Evolutionary conservation across 192 early-diverging fungal species (phyloP), one percentile per base, ranked within the genome.

Genomic region (Rhizophagus clarus): DNA sequence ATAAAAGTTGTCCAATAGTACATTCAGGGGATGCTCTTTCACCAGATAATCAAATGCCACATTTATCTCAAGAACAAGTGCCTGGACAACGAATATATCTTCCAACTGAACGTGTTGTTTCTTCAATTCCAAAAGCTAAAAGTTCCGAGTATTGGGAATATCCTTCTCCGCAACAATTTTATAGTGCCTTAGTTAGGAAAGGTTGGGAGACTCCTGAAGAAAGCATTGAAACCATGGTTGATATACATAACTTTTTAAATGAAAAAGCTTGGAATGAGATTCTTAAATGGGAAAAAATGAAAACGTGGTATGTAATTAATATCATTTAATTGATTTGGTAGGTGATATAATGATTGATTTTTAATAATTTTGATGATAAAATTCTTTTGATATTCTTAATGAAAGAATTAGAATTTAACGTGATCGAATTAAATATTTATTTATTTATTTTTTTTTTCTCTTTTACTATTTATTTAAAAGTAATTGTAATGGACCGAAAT

Each of bases 241-340:
- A 96, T 80, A 99, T 99, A 82, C 97, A 99, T 85, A 99, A 99
- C 82, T 97, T 96, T 78, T 88, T 99, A 81, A 99, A 99, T 82
- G 97, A 99, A 81, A 93, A 92, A 72, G 94, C 95, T 47, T 98
- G 97, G 97, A 85, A 91, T 51, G 96, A 99, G 84, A 94, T 99
- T 45, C 83, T 95, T 67, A 94, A 95, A 83, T 99, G 97, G 97
- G 97, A 99, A 81, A 79, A 84, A 11, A 85, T 88, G 79, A 88
- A 88, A 61, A 80, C 88, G 45, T 88, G 83, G 91, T 92, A 87
- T 67, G 87, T 64, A 63, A 7, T 14, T 17, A 60, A 20, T 40
- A 12, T 29, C 14, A 14, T 42, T 31, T 5, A 31, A 66, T 74
- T 49, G n/a, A 42, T 34, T 37, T 31, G 22, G 24, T 40, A 40